Evolutionary conservation across 495 filamentous ascomycete genomes (phyloP).

Genomic region (Thermochaetoides thermophila): DNA sequence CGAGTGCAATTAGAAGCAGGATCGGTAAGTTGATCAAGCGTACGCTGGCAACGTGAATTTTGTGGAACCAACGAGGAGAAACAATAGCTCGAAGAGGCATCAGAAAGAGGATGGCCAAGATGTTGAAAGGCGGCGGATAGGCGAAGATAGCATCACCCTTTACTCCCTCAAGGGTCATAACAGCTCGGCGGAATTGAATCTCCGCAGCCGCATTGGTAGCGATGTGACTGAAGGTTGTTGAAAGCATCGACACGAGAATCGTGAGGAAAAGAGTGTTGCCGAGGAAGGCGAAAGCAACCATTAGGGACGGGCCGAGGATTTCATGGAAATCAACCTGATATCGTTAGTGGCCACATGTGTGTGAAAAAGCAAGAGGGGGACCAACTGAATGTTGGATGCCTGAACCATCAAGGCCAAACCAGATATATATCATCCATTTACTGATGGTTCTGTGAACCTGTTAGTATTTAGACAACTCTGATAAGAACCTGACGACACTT

Average conservation of each 20-base stretch:
- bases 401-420: slow-evolving; percentile 64
- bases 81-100: slow-evolving; percentile 51
- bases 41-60: slow-evolving; percentile 52
- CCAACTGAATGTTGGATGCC: slow-evolving; percentile 47
- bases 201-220: slow-evolving; percentile 50
- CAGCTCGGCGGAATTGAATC: slow-evolving; percentile 54
- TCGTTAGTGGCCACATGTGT: neutral
- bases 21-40: slow-evolving; percentile 51
- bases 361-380: neutral
- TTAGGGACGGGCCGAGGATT: slow-evolving; percentile 50
- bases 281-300: slow-evolving; percentile 58
- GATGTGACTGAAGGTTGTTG: slow-evolving; percentile 54
- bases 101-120: slow-evolving; percentile 47
- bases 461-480: slow-evolving; percentile 6
- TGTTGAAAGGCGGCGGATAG: slow-evolving; percentile 60
- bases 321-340: slow-evolving; percentile 43
- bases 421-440: slow-evolving; percentile 74
- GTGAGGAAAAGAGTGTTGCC: slow-evolving; percentile 67
- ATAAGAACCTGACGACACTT: slow-evolving; percentile 4
- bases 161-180: slow-evolving; percentile 62
- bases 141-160: slow-evolving; percentile 61
- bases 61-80: slow-evolving; percentile 60
- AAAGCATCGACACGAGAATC: slow-evolving; percentile 61
- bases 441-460: slow-evolving; percentile 37
- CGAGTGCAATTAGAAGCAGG: slow-evolving; percentile 42